Base-by-base conservation (phyloP, 768 basidiomycete genomes). In the Suillus placidus region DNA sequence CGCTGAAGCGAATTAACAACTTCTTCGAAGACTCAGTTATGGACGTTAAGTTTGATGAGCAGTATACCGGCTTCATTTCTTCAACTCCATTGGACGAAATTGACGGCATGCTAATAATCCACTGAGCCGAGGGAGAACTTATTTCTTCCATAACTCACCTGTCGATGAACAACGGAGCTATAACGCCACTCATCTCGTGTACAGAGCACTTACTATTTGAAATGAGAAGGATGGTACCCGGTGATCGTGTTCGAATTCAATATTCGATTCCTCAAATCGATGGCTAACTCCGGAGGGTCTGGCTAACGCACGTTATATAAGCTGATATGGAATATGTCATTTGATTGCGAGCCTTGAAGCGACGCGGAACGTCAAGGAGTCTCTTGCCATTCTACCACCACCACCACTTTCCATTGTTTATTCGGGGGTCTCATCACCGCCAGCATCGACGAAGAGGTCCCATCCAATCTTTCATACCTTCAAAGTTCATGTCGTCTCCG, bases 401-500 rank as follows among this genome's bases (percentile, higher is more conserved):
- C 47, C 6, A 61, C 37, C 37, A 52, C 35, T 26, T 7, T 47
- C 37, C 35, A 34, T 34, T 37, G 40, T 38, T 32, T 77, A 67
- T 62, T 72, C 58, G 35, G 34, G 56, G 34, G 56, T 60, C 32
- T 75, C 76, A 67, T 77, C 68, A 71, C 73, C 54, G 71, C 75
- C 6, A 42, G 57, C 6, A 13, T 65, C 37, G 56, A 42, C 62
- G 35, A 60, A 64, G 54, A 62, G 26, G 6, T 45, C 23, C 18
- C 23, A 6, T 10, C 12, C 49, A n/a, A 62, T 20, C 73, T n/a
- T 40, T 26, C 49, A 3, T 32, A 58, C 57, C 30, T 51, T 64
- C 66, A 37, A 6, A 37, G 66, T 73, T 69, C 61, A 76, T 80
- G 80, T 77, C 79, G 51, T 81, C 80, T 61, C 65, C 75, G 51